These are phyloP conservation scores for Cercospora sesami DNA, from an alignment of 2,329 filamentous ascomycete species.

Conservation along the genomic window DNA sequence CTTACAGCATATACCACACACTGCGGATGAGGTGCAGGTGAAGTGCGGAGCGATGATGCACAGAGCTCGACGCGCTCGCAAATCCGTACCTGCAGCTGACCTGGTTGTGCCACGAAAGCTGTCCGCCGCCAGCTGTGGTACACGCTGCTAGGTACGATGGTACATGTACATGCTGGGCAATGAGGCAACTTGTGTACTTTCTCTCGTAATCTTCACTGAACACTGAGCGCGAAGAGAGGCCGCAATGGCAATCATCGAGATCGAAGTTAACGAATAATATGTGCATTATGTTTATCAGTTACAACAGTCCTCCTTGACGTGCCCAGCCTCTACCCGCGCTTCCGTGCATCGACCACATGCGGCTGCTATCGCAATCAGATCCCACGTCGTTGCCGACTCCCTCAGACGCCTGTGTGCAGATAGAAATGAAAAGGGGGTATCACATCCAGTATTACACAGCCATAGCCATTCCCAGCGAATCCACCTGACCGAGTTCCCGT, in stretches of 20 bases:
- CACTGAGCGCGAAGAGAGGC: neutral
- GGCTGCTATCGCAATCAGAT: neutral
- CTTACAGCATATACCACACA: neutral
- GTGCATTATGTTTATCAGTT: neutral
- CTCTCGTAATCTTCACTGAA: neutral
- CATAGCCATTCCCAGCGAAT: neutral
- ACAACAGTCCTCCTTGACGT: neutral
- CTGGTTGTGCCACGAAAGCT: neutral
- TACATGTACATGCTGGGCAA: neutral
- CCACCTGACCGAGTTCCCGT: neutral
- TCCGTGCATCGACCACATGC: neutral
- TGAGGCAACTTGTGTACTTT: neutral
- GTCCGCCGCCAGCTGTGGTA: neutral
- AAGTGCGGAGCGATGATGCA: neutral
- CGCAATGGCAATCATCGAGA: neutral
- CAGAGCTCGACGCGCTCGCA: neutral
- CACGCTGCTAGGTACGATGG: neutral
- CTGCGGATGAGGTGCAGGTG: neutral
- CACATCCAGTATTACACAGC: neutral
- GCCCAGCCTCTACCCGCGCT: neutral
- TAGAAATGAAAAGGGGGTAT: constrained; percentile 1
- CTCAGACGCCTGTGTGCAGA: neutral
- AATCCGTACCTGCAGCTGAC: constrained; percentile 7
- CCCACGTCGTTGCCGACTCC: neutral
- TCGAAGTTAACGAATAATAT: neutral